A percentile compares a stretch with the other conserved stretches of the same genome.
Conservation (phyloP, 2,329 filamentous ascomycete species). For the Scedosporium apiospermum region DNA sequence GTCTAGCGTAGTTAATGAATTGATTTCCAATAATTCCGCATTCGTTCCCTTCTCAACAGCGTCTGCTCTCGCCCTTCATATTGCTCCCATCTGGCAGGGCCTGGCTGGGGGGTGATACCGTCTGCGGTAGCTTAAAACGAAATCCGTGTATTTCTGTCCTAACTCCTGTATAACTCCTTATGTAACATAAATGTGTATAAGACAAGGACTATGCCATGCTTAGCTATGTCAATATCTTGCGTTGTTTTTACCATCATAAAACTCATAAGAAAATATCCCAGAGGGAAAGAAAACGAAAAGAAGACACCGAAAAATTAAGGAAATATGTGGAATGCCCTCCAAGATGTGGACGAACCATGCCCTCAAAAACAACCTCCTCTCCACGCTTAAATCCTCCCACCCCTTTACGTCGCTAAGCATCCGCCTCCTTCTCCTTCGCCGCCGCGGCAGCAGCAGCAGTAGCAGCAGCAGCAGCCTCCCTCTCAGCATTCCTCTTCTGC, state of each 20-base stretch:
- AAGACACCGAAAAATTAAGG: background rate
- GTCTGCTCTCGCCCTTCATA: too few relatives aligned
- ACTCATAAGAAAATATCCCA: background rate
- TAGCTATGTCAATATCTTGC: too few relatives aligned
- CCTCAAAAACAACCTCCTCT: background rate
- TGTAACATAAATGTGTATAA: background rate
- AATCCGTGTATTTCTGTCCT: too few relatives aligned
- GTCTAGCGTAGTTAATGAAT: too few relatives aligned
- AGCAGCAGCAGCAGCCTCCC: conserved; percentile 14
- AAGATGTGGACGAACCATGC: background rate
- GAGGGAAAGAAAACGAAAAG: background rate
- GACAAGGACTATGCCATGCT: too few relatives aligned
- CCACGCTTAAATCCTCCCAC: background rate
- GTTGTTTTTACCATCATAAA: background rate
- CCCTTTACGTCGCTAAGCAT: background rate
- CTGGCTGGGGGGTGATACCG: too few relatives aligned
- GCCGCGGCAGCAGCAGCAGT: conserved; percentile 15
- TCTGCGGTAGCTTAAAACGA: too few relatives aligned
- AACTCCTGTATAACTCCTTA: background rate
- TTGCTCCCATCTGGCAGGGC: too few relatives aligned
- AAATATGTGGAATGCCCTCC: background rate
- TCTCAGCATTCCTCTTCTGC: conserved; percentile 30
- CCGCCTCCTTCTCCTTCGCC: background rate
- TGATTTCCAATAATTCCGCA: too few relatives aligned
- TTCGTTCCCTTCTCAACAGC: too few relatives aligned